Evolutionary conservation across 2,329 filamentous ascomycete species (phyloP), one percentile per base, ranked within the genome.

Genomic region (Diplocarpon mali): DNA sequence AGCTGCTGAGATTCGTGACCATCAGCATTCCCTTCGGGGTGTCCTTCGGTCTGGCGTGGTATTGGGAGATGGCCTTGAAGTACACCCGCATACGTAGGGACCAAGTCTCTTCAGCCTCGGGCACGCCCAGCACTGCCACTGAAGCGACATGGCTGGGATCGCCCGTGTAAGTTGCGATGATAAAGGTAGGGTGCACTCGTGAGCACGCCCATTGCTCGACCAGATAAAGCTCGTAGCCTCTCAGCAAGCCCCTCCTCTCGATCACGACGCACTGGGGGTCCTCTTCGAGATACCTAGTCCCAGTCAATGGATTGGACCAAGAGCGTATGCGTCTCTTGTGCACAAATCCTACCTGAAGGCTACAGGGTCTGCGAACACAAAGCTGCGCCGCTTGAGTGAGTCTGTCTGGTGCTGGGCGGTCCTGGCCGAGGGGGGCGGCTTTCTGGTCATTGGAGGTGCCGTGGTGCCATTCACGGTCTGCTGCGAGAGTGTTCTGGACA

Each of bases 131-230:
- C 9, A 96, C 81, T 3, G 83, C 81, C 4, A 86, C 88, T 8
- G 83, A 66, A n/a, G 94, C 79, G 0, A 72, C 76, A 62, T 95
- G 84, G 29, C 78, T 79, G 29, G 78, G 72, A 57, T 95, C 88
- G 44, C 90, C 92, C 0, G 90, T 96, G 60, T 92, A 95, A 2
- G 89, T 95, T 35, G 84, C 85, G 53, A 96, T 93, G 40, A 94
- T 77, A 52, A 94, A 85, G 13, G 90, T 95, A 1, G 90, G 90
- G 50, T 93, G 87, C 45, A 80, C 75, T 42, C 92, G 79, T 11
- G 90, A 95, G 64, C 89, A 95, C 5, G 87, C 87, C 92, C 92
- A 98, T 70, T 98, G 92, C 64, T 96, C 92, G 53, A 96, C 87
- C 13, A 96, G 68, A 64, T 96, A 96, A 50, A 90, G 72, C 63